A percentile compares a stretch with the other conserved stretches of the same genome.
Conservation (phyloP, 495 filamentous ascomycete genomes). For the Trichoderma asperelloides region DNA sequence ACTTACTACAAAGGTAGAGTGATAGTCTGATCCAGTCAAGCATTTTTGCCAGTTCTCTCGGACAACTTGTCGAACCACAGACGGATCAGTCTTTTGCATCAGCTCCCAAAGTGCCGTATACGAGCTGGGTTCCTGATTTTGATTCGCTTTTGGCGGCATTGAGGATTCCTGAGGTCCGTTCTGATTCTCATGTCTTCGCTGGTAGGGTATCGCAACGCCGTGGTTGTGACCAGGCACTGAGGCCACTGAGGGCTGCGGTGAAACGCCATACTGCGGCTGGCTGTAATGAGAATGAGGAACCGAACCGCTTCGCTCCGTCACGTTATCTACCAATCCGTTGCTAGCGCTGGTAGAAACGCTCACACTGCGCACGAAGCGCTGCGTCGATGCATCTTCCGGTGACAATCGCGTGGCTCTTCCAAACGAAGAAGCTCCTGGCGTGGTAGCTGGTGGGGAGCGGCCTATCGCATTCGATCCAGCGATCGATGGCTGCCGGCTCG, state of each 20-base stretch:
- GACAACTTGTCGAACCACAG: conserved; percentile 34
- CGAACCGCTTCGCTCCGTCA: background rate
- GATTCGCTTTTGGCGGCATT: background rate
- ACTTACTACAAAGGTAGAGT: conserved; percentile 42
- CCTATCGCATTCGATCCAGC: background rate
- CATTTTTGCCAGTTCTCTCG: conserved; percentile 42
- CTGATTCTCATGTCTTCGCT: background rate
- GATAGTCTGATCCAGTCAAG: conserved; percentile 42
- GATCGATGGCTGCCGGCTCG: background rate
- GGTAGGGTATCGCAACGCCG: background rate
- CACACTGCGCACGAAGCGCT: background rate
- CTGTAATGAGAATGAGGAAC: background rate
- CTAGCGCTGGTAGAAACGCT: background rate
- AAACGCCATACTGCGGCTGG: background rate
- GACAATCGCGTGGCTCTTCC: background rate
- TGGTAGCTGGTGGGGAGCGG: background rate
- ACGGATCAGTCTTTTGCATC: conserved; percentile 28
- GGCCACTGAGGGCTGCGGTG: background rate
- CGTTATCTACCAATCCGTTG: background rate
- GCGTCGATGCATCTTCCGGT: background rate
- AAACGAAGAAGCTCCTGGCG: background rate
- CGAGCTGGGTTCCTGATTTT: background rate
- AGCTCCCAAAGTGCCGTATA: background rate
- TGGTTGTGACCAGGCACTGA: too few relatives aligned
- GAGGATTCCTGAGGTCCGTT: background rate